Evolutionary conservation across 2,329 filamentous ascomycete genomes (phyloP).

Genomic region (Diaporthe ampelina): DNA sequence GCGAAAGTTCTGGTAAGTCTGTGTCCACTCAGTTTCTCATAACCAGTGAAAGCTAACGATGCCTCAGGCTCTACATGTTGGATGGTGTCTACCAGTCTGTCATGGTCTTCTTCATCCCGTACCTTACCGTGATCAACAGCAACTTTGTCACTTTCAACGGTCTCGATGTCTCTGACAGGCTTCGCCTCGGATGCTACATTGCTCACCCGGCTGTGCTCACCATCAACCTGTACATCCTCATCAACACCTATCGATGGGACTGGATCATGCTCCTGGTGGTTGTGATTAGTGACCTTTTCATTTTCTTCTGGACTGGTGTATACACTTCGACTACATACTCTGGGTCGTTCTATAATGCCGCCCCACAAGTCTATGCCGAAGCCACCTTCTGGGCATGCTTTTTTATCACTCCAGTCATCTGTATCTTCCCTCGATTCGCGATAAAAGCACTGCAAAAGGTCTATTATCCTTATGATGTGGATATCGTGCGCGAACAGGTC

Average conservation of each 20-base stretch:
- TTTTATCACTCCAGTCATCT: constrained; percentile 83
- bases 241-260: constrained; percentile 98
- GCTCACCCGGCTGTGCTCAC: constrained; percentile 86
- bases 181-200: constrained; percentile 88
- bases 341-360: constrained; percentile 79
- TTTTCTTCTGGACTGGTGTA: constrained; percentile 96
- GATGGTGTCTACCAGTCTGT: constrained; percentile 96
- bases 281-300: constrained; percentile 83
- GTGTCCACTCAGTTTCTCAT: background rate
- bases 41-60: constrained; percentile 47
- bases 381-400: constrained; percentile 90
- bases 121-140: constrained; percentile 79
- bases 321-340: constrained; percentile 72
- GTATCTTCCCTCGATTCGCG: constrained; percentile 87
- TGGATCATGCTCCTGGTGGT: constrained; percentile 93
- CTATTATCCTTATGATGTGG: constrained; percentile 91
- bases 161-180: constrained; percentile 81
- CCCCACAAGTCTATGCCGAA: constrained; percentile 82
- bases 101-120: constrained; percentile 93
- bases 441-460: constrained; percentile 93
- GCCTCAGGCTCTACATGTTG: constrained; percentile 85
- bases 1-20: constrained; percentile 90
- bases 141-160: constrained; percentile 81
- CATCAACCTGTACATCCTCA: constrained; percentile 93
- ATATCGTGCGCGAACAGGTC: constrained; percentile 95